Conservation (phyloP, 495 filamentous ascomycete genomes). For the Talaromyces wortmannii region DNA sequence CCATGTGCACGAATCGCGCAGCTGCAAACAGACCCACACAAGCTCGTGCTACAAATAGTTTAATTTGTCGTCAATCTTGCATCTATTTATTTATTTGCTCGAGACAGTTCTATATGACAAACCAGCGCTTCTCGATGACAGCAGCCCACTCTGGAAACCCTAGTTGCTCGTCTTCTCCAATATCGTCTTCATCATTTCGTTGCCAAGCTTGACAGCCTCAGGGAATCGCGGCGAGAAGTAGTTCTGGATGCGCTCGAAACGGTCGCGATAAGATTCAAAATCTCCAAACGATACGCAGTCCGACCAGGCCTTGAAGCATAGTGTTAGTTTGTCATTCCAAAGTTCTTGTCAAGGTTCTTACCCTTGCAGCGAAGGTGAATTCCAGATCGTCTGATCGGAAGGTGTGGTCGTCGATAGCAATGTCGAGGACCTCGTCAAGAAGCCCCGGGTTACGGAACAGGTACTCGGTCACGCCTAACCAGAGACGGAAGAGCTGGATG, state of each 20-base stretch:
- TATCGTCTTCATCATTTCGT: slow-evolving; percentile 96
- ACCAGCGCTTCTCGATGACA: neutral
- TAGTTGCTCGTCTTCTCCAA: slow-evolving; percentile 59
- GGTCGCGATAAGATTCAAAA: slow-evolving; percentile 82
- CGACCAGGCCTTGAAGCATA: slow-evolving; percentile 64
- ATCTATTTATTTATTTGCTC: neutral
- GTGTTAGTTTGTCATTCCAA: neutral
- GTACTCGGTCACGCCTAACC: slow-evolving; percentile 96
- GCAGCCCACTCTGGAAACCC: neutral
- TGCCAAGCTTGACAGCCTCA: slow-evolving; percentile 78
- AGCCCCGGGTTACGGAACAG: slow-evolving; percentile 80
- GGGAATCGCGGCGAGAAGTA: slow-evolving; percentile 89
- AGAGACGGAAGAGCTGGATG: slow-evolving; percentile 79
- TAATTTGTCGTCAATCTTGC: neutral
- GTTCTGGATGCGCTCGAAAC: slow-evolving; percentile 79
- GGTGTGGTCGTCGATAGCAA: slow-evolving; percentile 78
- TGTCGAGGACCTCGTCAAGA: slow-evolving; percentile 78
- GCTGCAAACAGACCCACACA: neutral
- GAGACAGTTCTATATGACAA: neutral
- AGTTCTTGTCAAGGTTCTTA: slow-evolving; percentile 21
- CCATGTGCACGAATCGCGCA: neutral
- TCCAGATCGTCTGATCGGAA: slow-evolving; percentile 91
- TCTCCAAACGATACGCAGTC: slow-evolving; percentile 86
- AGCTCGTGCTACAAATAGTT: neutral
- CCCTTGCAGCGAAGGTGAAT: slow-evolving; percentile 91